Conservation (phyloP, 1,139 yeast species). For the Geotrichum siamense region DNA sequence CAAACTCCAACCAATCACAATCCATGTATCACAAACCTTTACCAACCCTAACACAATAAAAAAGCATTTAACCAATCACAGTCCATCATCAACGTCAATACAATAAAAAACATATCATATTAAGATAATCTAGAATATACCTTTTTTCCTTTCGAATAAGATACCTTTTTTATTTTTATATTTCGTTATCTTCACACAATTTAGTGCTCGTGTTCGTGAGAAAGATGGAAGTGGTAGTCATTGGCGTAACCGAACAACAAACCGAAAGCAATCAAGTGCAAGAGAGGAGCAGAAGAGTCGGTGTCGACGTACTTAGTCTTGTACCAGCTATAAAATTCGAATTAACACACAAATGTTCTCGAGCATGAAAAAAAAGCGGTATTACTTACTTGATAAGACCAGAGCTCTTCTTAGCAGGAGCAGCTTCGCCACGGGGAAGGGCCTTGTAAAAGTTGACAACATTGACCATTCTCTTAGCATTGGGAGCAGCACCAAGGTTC, state of each 20-base stretch:
- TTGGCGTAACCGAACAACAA: constrained; percentile 78
- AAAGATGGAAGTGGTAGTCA: constrained; percentile 87
- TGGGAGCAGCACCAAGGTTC: constrained; percentile 92
- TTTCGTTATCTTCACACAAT: neutral
- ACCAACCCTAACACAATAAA: too few species aligned
- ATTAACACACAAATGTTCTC: too few species aligned
- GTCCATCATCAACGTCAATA: too few species aligned
- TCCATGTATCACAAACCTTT: too few species aligned
- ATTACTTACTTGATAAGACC: constrained; percentile 51
- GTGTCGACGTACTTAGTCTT: constrained; percentile 63
- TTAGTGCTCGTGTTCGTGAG: constrained; percentile 42
- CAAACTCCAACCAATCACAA: too few species aligned
- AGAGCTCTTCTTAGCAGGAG: constrained; percentile 63
- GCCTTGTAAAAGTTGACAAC: constrained; percentile 94
- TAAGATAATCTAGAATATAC: too few species aligned
- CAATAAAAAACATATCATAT: too few species aligned
- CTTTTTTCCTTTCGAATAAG: neutral
- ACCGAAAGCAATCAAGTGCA: constrained; percentile 69
- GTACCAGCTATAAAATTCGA: constrained; percentile 46
- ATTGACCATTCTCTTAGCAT: constrained; percentile 93
- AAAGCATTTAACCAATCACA: too few species aligned
- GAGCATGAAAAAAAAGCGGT: too few species aligned
- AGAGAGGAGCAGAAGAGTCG: constrained; percentile 65
- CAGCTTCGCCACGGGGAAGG: constrained; percentile 82
- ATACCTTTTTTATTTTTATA: neutral